A percentile compares a stretch with the other conserved stretches of the same genome.
Conservation (phyloP, 345 rosid species). For the Hibiscus mutabilis region DNA sequence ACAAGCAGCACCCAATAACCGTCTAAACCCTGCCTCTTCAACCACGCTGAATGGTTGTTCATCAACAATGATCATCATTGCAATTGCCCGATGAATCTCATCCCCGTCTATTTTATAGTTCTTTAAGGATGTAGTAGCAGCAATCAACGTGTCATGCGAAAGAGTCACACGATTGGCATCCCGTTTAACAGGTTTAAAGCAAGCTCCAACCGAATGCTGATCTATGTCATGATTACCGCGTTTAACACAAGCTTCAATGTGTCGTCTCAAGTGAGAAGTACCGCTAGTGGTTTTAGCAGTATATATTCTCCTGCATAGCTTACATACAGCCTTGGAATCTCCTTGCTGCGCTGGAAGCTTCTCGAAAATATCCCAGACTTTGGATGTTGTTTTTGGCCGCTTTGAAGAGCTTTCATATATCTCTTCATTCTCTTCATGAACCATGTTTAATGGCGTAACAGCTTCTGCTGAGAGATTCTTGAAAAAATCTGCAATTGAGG, state of each 20-base stretch:
- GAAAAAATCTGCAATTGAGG: conserved; percentile 12
- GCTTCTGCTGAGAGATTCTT: conserved; percentile 4
- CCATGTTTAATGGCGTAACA: background rate
- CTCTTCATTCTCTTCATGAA: conserved; percentile 11
- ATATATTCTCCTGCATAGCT: conserved; percentile 18
- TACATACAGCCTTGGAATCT: conserved; percentile 22
- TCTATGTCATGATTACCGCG: conserved; percentile 8
- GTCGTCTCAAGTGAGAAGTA: conserved; percentile 24
- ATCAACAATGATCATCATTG: conserved; percentile 23
- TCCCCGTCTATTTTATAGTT: conserved; percentile 13
- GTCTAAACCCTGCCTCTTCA: conserved; percentile 21
- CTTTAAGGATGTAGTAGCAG: conserved; percentile 12
- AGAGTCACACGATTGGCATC: conserved; percentile 3
- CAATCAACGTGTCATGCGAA: conserved; percentile 16
- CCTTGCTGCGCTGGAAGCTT: conserved; percentile 21
- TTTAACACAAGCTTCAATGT: conserved; percentile 20
- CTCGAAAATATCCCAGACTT: conserved; percentile 23
- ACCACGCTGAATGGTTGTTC: conserved; percentile 15
- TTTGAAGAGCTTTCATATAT: conserved; percentile 14
- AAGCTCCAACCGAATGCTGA: conserved; percentile 8
- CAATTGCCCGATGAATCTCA: conserved; percentile 16
- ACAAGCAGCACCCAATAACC: conserved; percentile 20
- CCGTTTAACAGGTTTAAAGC: conserved; percentile 7
- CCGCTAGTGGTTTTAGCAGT: conserved; percentile 21
- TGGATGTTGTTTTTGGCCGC: conserved; percentile 16